Percentiles rank a stretch among this genome's conserved stretches.
phyloP scores from a whole-genome alignment of 2,329 filamentous ascomycete genomes.

The Monilinia fructicola region DNA sequence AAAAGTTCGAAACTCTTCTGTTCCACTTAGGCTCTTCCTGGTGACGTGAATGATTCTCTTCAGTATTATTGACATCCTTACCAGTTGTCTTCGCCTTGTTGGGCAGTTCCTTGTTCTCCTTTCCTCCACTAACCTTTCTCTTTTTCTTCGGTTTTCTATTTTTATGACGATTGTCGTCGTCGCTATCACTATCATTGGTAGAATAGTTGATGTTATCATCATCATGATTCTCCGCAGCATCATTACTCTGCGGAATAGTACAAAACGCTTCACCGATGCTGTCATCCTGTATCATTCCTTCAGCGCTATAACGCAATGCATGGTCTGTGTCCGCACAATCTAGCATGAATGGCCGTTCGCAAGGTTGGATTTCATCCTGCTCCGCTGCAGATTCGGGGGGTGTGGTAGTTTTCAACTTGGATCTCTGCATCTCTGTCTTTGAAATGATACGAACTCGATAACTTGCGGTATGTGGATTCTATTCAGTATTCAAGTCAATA shows the following conservation, averaged over 20 bases:
- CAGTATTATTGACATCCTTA: background rate
- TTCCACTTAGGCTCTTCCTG: too few species aligned
- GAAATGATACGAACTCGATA: too few species aligned
- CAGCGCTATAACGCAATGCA: too few species aligned
- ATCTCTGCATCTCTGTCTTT: background rate
- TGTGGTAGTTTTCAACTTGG: background rate
- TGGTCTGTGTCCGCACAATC: background rate
- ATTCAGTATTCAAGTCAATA: too few species aligned
- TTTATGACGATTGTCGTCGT: background rate
- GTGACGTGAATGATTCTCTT: too few species aligned
- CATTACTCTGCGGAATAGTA: background rate
- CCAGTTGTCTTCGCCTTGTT: background rate
- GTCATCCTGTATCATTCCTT: background rate
- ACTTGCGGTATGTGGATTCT: too few species aligned
- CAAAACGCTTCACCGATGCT: background rate
- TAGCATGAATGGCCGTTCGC: background rate
- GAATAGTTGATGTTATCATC: background rate
- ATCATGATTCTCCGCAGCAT: background rate
- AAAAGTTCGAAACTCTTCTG: too few species aligned
- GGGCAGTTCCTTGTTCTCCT: accelerated
- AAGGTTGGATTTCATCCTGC: background rate
- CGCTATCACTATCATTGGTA: background rate
- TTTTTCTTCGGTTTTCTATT: background rate
- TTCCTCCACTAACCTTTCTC: background rate
- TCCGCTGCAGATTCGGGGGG: background rate